Evolutionary conservation across 2,329 filamentous ascomycete genomes (phyloP), one percentile per base, ranked within the genome.

Genomic region (Periconia sp.): DNA sequence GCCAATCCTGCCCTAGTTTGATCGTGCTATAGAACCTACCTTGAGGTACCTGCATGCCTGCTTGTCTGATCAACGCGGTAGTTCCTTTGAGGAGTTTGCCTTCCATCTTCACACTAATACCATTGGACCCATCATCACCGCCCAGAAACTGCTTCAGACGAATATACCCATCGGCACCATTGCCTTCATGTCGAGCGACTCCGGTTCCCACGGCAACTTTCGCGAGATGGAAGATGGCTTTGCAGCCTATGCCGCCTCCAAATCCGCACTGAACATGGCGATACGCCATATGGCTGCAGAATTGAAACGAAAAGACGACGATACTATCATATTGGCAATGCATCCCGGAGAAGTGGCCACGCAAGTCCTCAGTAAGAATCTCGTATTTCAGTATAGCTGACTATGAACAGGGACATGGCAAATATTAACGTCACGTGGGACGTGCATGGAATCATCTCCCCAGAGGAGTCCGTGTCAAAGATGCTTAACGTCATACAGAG

Each of bases 301-400:
- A 49, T 52, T 82, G 36, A 74, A 77, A 56, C 65, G 79, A 26
- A 76, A 77, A 46, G 73, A 73, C 22, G 73, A 73, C 35, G 62
- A 72, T 32, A 79, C 77, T 0, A 71, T 76, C 13, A 69, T 83
- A 5, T 55, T 83, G 24, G 79, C 78, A 5, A 70, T 83, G 61
- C 80, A 83, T 65, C 80, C 80, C 0, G 80, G 80, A 5, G 80
- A 83, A 56, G 80, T 83, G 1, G 68, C 70, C 28, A 83, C 78
- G 58, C 76, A 52, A 59, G 69, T 52, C 4, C 22, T 10, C 36
- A 30, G 21, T 16, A 29, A 12, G 10, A 23, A 32, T 17, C 15
- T 39, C 10, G 25, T 19, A 12, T 13, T 7, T 18, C 4, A 5
- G 17, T 32, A 6, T 12, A 15, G 23, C 33, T 50, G 28, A 47